These are phyloP conservation scores for Amanita phalloides DNA, from an alignment of 768 basidiomycete species.

Conservation along the genomic window DNA sequence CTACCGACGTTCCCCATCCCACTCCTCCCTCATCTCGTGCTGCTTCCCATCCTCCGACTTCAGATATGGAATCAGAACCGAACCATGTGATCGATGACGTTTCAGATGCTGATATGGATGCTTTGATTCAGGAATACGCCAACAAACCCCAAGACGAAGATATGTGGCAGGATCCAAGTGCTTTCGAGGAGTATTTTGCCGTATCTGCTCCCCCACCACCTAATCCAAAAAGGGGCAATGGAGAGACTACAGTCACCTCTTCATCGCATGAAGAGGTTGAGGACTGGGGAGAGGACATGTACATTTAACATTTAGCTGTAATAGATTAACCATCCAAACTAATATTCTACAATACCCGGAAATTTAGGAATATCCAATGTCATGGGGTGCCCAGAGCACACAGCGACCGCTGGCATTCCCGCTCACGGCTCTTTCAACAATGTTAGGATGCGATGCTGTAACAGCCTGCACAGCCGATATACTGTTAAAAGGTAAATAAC, in stretches of 20 bases:
- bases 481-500: slow-evolving; percentile 22
- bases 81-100: slow-evolving; percentile 16
- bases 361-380: slow-evolving; percentile 9
- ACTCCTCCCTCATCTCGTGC: slow-evolving; percentile 23
- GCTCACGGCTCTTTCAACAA: slow-evolving; percentile 64
- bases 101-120: slow-evolving; percentile 31
- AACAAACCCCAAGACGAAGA: background rate
- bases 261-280: background rate
- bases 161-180: background rate
- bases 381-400: slow-evolving; percentile 60
- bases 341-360: background rate
- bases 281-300: slow-evolving; percentile 6
- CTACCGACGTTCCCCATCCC: slow-evolving; percentile 17
- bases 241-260: background rate
- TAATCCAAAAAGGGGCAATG: background rate
- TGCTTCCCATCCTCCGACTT: slow-evolving; percentile 27
- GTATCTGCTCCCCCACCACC: background rate
- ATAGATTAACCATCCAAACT: background rate
- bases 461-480: slow-evolving; percentile 84
- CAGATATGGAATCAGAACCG: slow-evolving; percentile 23
- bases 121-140: slow-evolving; percentile 4
- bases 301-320: background rate
- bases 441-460: slow-evolving; percentile 73
- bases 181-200: slow-evolving; percentile 3
- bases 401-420: slow-evolving; percentile 77